Evolutionary conservation across 2,329 filamentous ascomycete genomes (phyloP).

Genomic region (Fusarium irregulare): DNA sequence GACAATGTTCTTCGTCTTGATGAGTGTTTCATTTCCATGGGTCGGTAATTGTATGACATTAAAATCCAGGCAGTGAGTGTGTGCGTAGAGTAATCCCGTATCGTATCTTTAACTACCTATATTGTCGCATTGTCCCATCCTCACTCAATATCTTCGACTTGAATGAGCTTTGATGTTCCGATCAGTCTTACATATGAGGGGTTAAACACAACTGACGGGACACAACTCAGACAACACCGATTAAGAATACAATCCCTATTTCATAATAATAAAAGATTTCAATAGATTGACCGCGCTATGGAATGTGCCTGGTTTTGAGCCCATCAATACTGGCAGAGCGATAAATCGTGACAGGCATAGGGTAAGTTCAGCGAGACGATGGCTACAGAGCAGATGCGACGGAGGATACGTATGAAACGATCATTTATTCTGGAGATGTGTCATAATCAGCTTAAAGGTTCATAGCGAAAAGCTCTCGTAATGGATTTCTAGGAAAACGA

Average conservation of each 20-base stretch:
- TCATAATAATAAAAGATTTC: neutral
- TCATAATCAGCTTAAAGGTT: fast-evolving
- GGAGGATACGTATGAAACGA: neutral
- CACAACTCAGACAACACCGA: neutral
- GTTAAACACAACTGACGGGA: neutral
- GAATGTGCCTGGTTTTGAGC: neutral
- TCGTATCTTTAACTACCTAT: too few species aligned
- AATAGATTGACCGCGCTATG: neutral
- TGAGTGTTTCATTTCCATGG: too few species aligned
- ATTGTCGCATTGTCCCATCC: too few species aligned
- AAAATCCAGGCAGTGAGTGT: neutral
- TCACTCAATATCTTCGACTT: too few species aligned
- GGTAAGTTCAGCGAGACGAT: neutral
- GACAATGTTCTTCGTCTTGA: too few species aligned
- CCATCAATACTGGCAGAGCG: neutral
- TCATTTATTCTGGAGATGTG: fast-evolving
- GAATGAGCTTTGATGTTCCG: too few species aligned
- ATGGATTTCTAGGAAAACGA: too few species aligned
- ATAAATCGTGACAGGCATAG: neutral
- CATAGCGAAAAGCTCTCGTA: too few species aligned
- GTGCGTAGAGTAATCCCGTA: neutral
- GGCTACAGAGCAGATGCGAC: neutral
- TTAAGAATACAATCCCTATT: fast-evolving
- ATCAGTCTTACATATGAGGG: neutral
- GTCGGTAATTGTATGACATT: too few species aligned